These are phyloP conservation scores for Porphyrellus cyaneotinctus DNA, from an alignment of 768 basidiomycete species.

Conservation along the genomic window DNA sequence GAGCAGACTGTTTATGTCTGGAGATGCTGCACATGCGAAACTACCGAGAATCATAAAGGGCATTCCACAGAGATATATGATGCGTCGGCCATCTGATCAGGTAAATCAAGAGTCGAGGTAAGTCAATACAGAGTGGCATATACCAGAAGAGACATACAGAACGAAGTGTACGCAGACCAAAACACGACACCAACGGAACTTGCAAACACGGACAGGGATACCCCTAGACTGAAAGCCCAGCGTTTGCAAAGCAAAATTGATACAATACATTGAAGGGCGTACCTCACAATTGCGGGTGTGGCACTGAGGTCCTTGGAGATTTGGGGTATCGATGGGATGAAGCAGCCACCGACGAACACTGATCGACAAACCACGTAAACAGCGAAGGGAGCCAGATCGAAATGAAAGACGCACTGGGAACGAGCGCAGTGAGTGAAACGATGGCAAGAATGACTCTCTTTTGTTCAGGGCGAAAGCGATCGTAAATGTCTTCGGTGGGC, in stretches of 20 bases:
- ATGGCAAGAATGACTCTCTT: constrained; percentile 57
- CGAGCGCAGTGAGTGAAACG: constrained; percentile 56
- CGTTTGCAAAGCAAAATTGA: neutral
- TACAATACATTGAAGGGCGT: neutral
- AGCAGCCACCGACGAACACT: constrained; percentile 70
- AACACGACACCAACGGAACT: constrained; percentile 44
- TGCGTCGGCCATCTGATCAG: constrained; percentile 59
- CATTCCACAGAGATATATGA: constrained; percentile 54
- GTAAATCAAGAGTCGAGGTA: neutral
- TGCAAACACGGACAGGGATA: constrained; percentile 48
- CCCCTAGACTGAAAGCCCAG: constrained; percentile 37
- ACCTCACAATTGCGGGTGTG: constrained; percentile 57
- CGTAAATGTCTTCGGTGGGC: constrained; percentile 41
- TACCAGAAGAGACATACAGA: constrained; percentile 38
- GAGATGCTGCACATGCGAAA: constrained; percentile 52
- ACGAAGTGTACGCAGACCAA: constrained; percentile 51
- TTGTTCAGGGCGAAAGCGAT: constrained; percentile 48
- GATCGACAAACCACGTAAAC: neutral
- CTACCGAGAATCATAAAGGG: constrained; percentile 59
- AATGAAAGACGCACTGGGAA: constrained; percentile 48
- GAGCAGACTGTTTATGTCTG: constrained; percentile 44
- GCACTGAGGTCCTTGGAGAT: constrained; percentile 63
- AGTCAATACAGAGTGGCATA: neutral
- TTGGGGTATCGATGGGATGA: constrained; percentile 71
- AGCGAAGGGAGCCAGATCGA: neutral